Evolutionary conservation across 208 protist genomes (phyloP), one percentile per base, ranked within the genome.

Genomic region (Endotrypanum monterogeii): DNA sequence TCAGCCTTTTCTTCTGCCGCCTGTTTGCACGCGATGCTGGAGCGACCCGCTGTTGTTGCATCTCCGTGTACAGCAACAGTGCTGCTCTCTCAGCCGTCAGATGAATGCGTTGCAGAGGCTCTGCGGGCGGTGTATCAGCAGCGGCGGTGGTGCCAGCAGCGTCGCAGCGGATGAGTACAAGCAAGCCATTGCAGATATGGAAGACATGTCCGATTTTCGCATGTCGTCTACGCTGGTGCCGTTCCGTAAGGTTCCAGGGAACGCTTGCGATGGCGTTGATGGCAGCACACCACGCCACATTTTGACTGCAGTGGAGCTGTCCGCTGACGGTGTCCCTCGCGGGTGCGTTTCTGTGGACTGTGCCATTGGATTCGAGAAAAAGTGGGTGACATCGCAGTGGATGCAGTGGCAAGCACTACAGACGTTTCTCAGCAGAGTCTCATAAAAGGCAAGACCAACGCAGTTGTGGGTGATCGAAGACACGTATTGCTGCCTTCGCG

Each of bases 311-410:
- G 76, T 71, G 41, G 35, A 60, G 18, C 62, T 80, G 23, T 80
- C 76, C 3, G 12, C 76, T 14, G 25, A 37, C 12, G 76, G 70
- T 35, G 70, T 80, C 55, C 69, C 70, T 20, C 67, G 71, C 32
- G 76, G 83, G 23, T 95, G 91, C 70, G 78, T 83, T 32, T 92
- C 85, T 18, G 78, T 92, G 51, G 91, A 95, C 73, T 95, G 91
- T 68, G 78, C 78, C 3, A 39, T 92, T 4, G 76, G 81, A 52
- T 95, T 92, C 71, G 79, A 91, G 65, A 95, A 95, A 83, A 67
- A 75, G 58, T 82, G 75, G 48, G 54, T 93, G 30, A 77, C 80
- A 35, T 41, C 76, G 58, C 72, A 90, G 61, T 82, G 76, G 71
- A 63, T 54, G 39, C 86, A 95, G 79, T 78, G 89, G 71, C 76